Conservation (phyloP, 768 basidiomycete species). For the Phanerochaete sordida region DNA sequence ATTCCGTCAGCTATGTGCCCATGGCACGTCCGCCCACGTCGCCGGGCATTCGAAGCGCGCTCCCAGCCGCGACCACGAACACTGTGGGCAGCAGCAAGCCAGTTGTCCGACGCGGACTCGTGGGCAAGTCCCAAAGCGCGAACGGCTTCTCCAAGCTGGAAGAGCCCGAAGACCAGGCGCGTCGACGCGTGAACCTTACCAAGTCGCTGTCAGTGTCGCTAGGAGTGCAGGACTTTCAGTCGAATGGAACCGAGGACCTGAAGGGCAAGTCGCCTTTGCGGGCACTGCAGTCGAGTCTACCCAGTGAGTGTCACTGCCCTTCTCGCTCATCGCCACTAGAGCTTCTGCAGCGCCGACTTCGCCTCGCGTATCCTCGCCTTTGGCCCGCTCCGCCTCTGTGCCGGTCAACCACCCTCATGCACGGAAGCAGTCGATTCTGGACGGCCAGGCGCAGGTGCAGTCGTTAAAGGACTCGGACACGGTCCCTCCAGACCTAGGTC, state of each 20-base stretch:
- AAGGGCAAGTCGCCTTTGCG: conserved; percentile 17
- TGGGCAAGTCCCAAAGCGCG: conserved; percentile 37
- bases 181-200: conserved; percentile 34
- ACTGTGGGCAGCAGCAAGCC: conserved; percentile 13
- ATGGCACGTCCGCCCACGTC: conserved; percentile 81
- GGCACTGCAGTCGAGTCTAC: not conserved
- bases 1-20: conserved; percentile 82
- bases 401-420: conserved; percentile 72
- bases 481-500: conserved; percentile 18
- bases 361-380: conserved; percentile 32
- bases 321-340: not conserved
- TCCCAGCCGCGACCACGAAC: conserved; percentile 33
- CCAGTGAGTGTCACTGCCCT: not conserved
- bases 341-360: conserved; percentile 9
- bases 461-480: conserved; percentile 15
- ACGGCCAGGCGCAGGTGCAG: conserved; percentile 39
- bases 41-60: conserved; percentile 47
- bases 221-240: conserved; percentile 40
- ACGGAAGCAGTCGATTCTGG: conserved; percentile 66
- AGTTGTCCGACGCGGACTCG: conserved; percentile 44
- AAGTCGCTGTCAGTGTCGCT: conserved; percentile 71
- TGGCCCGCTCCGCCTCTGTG: conserved; percentile 40
- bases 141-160: conserved; percentile 27
- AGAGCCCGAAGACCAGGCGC: conserved; percentile 24
- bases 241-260: not conserved